Conservation (phyloP, 345 rosid species). For the Dovyalis caffra region DNA sequence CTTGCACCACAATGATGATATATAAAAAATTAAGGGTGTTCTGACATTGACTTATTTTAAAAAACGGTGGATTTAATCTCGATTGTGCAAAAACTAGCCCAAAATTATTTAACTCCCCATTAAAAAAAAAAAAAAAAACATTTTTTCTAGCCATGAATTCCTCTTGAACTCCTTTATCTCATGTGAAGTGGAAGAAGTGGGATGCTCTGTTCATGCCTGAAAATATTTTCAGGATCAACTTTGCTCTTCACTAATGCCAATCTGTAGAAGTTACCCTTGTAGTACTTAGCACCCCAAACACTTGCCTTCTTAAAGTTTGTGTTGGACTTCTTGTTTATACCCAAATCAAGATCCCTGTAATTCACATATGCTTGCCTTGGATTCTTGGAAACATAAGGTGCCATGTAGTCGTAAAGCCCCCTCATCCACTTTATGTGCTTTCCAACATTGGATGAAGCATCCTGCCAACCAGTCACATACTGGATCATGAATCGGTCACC, state of each 20-base stretch:
- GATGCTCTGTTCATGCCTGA: slow-evolving; percentile 24
- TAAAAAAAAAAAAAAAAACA: too few species aligned
- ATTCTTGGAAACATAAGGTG: slow-evolving; percentile 28
- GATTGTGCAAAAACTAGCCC: too few species aligned
- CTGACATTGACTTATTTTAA: too few species aligned
- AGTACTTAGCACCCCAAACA: background rate
- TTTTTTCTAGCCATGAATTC: background rate
- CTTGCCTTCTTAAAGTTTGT: background rate
- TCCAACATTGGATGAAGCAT: slow-evolving; percentile 10
- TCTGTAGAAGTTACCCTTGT: background rate
- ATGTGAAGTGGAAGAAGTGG: background rate
- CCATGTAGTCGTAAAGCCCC: slow-evolving; percentile 31
- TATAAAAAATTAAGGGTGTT: too few species aligned
- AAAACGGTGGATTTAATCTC: too few species aligned
- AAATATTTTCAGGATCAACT: background rate
- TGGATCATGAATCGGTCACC: slow-evolving; percentile 53
- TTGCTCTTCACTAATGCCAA: background rate
- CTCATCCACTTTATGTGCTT: slow-evolving; percentile 30
- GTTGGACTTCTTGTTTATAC: slow-evolving; percentile 13
- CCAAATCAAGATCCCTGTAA: slow-evolving; percentile 20
- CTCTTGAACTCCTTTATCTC: background rate
- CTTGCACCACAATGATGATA: too few species aligned
- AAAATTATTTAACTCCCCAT: too few species aligned
- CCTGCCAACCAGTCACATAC: slow-evolving; percentile 41
- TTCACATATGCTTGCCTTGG: slow-evolving; percentile 36